Percentiles rank a stretch among this genome's conserved stretches.
Evolutionary conservation across 2,329 filamentous ascomycete genomes (phyloP).

Genomic region (Chrysoporthe puriensis): DNA sequence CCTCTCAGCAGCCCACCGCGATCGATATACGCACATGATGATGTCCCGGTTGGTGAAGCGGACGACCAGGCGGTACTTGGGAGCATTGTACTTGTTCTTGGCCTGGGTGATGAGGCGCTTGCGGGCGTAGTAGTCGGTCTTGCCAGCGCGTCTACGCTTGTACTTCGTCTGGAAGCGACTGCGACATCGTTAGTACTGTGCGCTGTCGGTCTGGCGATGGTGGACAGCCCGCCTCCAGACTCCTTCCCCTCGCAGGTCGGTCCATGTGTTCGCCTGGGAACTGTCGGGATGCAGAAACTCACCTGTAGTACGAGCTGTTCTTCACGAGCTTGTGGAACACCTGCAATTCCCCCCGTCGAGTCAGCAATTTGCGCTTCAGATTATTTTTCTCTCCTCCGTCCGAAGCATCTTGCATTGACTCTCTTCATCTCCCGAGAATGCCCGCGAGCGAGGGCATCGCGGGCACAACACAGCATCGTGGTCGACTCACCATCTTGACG

Average conservation of each 20-base stretch:
- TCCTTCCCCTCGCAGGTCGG: neutral
- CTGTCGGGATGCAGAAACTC: constrained; percentile 46
- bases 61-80: constrained; percentile 99
- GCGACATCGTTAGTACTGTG: constrained; percentile 29
- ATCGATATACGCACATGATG: constrained; percentile 27
- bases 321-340: constrained; percentile 93
- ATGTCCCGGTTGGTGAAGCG: constrained; percentile 98
- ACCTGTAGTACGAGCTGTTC: constrained; percentile 99
- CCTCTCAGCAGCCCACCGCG: neutral
- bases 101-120: constrained; percentile 99
- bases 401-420: constrained; percentile 99
- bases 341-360: constrained; percentile 72
- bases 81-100: constrained; percentile 99
- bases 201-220: neutral
- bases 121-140: constrained; percentile 99
- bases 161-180: constrained; percentile 99
- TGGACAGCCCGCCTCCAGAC: neutral
- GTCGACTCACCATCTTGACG: constrained; percentile 72
- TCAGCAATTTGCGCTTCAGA: constrained; percentile 99
- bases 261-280: neutral
- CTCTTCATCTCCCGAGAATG: constrained; percentile 37
- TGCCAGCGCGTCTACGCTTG: constrained; percentile 92
- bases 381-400: constrained; percentile 54
- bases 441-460: constrained; percentile 20
- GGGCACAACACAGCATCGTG: constrained; percentile 9